phyloP scores from a whole-genome alignment of 805 yeast genomes.

The Helenozyma baotianmanensis region DNA sequence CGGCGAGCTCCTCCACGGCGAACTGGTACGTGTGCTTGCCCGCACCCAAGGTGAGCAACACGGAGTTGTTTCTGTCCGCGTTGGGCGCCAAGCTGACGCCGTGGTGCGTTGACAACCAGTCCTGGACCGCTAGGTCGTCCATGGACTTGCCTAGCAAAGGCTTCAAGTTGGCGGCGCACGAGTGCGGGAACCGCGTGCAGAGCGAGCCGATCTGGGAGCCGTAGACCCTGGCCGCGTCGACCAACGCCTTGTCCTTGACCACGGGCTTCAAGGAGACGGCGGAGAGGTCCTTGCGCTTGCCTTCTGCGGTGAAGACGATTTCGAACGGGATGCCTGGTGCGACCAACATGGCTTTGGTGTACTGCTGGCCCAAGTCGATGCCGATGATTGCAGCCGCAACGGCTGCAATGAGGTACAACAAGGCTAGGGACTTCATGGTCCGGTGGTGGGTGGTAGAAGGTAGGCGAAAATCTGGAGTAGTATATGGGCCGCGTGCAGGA shows the following conservation, averaged over 20 bases:
- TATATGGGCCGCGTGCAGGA: neutral
- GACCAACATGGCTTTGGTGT: conserved; percentile 78
- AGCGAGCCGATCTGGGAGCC: conserved; percentile 73
- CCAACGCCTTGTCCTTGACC: conserved; percentile 22
- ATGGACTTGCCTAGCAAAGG: conserved; percentile 61
- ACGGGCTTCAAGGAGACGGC: conserved; percentile 61
- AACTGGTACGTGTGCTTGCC: conserved; percentile 27
- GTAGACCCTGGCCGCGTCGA: conserved; percentile 63
- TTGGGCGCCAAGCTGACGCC: conserved; percentile 49
- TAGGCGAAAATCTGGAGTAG: neutral
- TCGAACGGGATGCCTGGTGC: conserved; percentile 91
- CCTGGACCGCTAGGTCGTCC: conserved; percentile 42
- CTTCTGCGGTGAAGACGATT: conserved; percentile 81
- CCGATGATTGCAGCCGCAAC: conserved; percentile 69
- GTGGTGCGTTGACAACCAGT: conserved; percentile 53
- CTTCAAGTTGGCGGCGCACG: conserved; percentile 65
- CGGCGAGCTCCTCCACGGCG: conserved; percentile 72
- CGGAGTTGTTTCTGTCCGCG: conserved; percentile 39
- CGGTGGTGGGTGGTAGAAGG: neutral
- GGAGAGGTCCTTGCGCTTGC: conserved; percentile 83
- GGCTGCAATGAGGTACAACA: conserved; percentile 7
- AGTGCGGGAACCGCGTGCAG: conserved; percentile 68
- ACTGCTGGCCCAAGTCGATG: conserved; percentile 84
- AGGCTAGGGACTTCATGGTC: conserved; percentile 12
- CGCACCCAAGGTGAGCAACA: conserved; percentile 51